phyloP scores from a whole-genome alignment of 371 early-diverging fungal species.

The Mucor plumbeus region DNA sequence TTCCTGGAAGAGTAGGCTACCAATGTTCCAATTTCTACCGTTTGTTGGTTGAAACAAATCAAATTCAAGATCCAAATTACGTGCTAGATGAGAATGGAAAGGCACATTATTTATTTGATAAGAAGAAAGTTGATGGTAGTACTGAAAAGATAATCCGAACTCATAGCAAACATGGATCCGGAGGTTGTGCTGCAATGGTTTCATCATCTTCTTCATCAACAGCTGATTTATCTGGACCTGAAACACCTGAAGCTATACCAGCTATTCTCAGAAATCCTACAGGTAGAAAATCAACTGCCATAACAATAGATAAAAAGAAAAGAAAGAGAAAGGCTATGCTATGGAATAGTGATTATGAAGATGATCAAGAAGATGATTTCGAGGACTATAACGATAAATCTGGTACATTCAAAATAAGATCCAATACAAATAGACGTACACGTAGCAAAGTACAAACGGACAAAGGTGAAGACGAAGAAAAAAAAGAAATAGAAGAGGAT shows the following conservation, averaged over 20 bases:
- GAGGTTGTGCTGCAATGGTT: slow-evolving; percentile 23
- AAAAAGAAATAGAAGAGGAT: slow-evolving; percentile 39
- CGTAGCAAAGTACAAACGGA: slow-evolving; percentile 20
- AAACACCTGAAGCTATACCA: background rate
- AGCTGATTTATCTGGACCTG: slow-evolving; percentile 1
- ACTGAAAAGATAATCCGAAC: slow-evolving; percentile 80
- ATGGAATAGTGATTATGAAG: slow-evolving; percentile 43
- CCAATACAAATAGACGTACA: slow-evolving; percentile 30
- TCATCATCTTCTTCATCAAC: background rate
- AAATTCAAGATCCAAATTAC: slow-evolving; percentile 90
- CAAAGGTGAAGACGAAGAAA: slow-evolving; percentile 26
- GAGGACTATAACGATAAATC: slow-evolving; percentile 68
- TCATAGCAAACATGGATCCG: slow-evolving; percentile 64
- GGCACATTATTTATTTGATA: slow-evolving; percentile 86
- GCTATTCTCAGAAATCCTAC: background rate
- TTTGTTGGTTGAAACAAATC: slow-evolving; percentile 79
- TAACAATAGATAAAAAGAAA: slow-evolving; percentile 23
- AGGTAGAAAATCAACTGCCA: slow-evolving; percentile 13
- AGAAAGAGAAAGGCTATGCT: slow-evolving; percentile 45
- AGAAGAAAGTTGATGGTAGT: slow-evolving; percentile 79
- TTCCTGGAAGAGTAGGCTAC: slow-evolving; percentile 95
- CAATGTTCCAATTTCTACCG: slow-evolving; percentile 97
- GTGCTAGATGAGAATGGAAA: slow-evolving; percentile 87
- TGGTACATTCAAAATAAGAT: slow-evolving; percentile 63
- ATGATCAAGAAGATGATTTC: slow-evolving; percentile 63